Percentiles rank a stretch among this genome's conserved stretches.
phyloP scores from a whole-genome alignment of 306 rosid genomes.

The Cucurbita maxima region DNA sequence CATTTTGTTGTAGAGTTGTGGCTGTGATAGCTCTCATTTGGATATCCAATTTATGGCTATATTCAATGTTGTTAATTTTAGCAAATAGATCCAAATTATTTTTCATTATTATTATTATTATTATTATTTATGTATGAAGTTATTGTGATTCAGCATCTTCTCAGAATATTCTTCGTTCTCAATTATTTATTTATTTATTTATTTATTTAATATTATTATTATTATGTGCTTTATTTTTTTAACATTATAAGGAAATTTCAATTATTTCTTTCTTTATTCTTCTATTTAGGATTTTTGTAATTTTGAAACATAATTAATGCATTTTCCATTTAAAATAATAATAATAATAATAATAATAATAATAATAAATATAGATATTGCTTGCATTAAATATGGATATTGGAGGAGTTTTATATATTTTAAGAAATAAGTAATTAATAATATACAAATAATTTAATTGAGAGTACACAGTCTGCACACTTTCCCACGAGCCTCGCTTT shows the following conservation, averaged over 20 bases:
- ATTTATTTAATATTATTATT: not conserved
- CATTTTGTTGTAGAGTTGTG: not conserved
- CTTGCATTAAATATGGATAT: no score
- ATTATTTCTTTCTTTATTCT: no score
- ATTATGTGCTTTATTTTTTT: no score
- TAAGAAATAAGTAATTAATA: not conserved
- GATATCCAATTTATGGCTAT: not conserved
- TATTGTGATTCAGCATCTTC: not conserved
- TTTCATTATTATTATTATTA: no score
- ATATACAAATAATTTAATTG: not conserved
- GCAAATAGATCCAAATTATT: not conserved
- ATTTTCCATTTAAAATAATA: no score
- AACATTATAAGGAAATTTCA: no score
- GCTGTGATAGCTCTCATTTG: not conserved
- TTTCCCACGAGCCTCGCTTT: not conserved
- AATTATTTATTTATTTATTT: not conserved
- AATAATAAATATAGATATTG: no score
- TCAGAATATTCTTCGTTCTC: not conserved
- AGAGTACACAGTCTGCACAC: not conserved
- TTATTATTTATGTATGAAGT: not conserved
- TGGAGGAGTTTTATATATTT: no score
- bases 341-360: no score
- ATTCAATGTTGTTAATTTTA: not conserved
- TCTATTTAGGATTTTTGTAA: no score
- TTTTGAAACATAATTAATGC: no score